Evolutionary conservation across 352 stramenopile genomes (phyloP), one percentile per base, ranked within the genome.

Genomic region (Phytophthora sp.): DNA sequence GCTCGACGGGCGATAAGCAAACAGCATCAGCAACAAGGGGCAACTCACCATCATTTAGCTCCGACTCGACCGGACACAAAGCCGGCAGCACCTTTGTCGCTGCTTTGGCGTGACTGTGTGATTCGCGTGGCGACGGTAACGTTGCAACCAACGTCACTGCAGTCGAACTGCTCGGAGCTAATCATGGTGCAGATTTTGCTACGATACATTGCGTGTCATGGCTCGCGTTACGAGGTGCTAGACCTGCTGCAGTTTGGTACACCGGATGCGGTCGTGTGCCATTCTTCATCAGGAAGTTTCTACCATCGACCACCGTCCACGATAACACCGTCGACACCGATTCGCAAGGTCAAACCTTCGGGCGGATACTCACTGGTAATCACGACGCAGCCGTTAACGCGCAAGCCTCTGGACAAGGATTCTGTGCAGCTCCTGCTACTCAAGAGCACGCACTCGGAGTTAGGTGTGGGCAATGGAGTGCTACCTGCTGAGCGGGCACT

Each of bases 231-330:
- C 54, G 85, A 94, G 23, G 80, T 96, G 29, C 69, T 89, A 4
- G 88, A 96, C 39, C 47, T 96, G 30, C 82, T 92, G 73, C 84
- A 94, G 54, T 95, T 91, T 63, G 88, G 88, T 11, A 95, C 88
- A 26, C 84, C 88, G 0, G 87, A 96, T 57, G 79, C 88, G 2
- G 70, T 96, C n/a, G 84, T 87, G 27, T 91, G 84, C 23, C 83
- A 92, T 66, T 95, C 85, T 41, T 63, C 71, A 3, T 84, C 79
- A 2, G 88, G 88, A 15, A 91, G 81, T 41, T 96, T 96, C 57
- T 93, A 89, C 73, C 83, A 91, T 56, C 82, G 86, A 8, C 57
- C 80, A 16, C 53, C 69, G 21, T 62, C 77, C 7, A 68, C 57
- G 2, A 68, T 75, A 23, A 66, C 52, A 16, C 39, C 70, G 27